These are phyloP conservation scores for Chaetomiaceae sp. DNA, from an alignment of 2,329 filamentous ascomycete species.

Conservation along the genomic window DNA sequence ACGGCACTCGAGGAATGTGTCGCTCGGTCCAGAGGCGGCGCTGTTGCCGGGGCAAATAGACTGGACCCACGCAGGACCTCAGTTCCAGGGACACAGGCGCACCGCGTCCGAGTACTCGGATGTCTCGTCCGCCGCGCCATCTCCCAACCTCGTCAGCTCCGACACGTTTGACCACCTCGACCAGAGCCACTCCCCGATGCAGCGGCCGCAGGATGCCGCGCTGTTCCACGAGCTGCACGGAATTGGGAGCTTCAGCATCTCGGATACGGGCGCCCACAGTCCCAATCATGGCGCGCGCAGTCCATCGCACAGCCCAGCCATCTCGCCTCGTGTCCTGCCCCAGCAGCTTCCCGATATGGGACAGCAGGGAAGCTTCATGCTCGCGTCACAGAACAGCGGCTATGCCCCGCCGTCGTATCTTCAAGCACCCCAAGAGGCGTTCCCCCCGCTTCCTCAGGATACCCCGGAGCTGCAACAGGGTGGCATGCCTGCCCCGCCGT, in stretches of 20 bases:
- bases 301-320: constrained; percentile 67
- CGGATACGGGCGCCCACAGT: constrained; percentile 60
- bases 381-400: constrained; percentile 36
- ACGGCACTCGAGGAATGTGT: constrained; percentile 49
- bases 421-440: constrained; percentile 41
- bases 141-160: constrained; percentile 70
- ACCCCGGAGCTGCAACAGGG: constrained; percentile 56
- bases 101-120: constrained; percentile 89
- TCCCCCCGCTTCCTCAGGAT: constrained; percentile 44
- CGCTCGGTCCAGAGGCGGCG: constrained; percentile 52
- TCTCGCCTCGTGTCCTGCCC: constrained; percentile 56
- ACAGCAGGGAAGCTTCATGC: constrained; percentile 42
- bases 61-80: constrained; percentile 42
- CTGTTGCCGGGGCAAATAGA: constrained; percentile 50
- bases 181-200: constrained; percentile 70
- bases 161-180: constrained; percentile 73
- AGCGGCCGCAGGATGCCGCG: constrained; percentile 63
- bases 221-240: constrained; percentile 73
- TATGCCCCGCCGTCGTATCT: constrained; percentile 39
- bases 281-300: constrained; percentile 64
- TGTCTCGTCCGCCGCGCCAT: constrained; percentile 77
- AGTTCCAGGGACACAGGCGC: constrained; percentile 77
- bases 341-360: constrained; percentile 49
- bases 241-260: constrained; percentile 75
- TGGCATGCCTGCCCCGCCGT: constrained; percentile 83